Evolutionary conservation across 225 moss, liverwort and hornwort species (phyloP), one percentile per base, ranked within the genome.

Genomic region (Straminergon stramineum): DNA sequence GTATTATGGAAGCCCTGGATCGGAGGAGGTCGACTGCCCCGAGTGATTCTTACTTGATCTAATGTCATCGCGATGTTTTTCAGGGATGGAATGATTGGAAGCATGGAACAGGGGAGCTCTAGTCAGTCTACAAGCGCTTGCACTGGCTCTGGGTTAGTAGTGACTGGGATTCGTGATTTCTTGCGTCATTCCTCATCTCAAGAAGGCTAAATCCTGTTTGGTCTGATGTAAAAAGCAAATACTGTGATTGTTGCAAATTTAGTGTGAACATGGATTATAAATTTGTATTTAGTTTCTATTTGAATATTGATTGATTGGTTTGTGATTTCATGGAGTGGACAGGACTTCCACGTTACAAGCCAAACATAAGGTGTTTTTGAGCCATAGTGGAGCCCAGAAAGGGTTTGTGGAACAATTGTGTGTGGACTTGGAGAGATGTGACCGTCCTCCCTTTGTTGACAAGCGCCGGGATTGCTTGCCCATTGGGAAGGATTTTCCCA

Each of bases 231-330:
- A 4, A 35, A 5, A 77, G 22, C 3, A 55, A 35, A 34, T 13
- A 0, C 53, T 77, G 21, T 21, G 31, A 34, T 34, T 22, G 77
- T 13, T 53, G 22, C 53, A 77, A 53, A 77, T 9, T 0, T 14
- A 7, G 20, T 52, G 76, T 1, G 8, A 1, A 1, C 34, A 2
- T 52, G 0, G 34, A 23, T 53, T 14, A 20, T 21, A 0, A 53
- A 77, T 1, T 22, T 2, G 2, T 3, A 34, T 34, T 5, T 0
- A 76, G 22, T 14, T 77, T 53, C 11, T 5, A 22, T 53, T 76
- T 53, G 0, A 2, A 23, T 23, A 15, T 35, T 55, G 78, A 1
- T 9, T 23, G 35, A 55, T 15, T 37, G 78, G 14, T 37, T 15
- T 6, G 26, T 56, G 15, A 26, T 79, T 79, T 37, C 10, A 79